These are phyloP conservation scores for Suhomyces taliae DNA, from an alignment of 1,139 yeast genomes.

Conservation along the genomic window DNA sequence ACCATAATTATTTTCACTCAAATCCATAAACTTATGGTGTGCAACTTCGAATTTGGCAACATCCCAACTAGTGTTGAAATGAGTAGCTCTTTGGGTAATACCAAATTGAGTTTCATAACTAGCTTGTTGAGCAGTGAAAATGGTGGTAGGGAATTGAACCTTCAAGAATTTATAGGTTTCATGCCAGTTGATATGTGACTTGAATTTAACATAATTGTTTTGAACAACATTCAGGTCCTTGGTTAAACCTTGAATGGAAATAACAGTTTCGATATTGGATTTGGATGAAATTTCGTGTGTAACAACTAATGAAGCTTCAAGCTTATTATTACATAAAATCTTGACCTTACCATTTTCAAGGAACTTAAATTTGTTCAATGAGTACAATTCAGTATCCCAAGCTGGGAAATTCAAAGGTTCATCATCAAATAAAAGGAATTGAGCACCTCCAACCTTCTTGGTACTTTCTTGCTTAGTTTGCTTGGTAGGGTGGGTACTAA, in stretches of 20 bases:
- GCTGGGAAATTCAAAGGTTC: constrained; percentile 91
- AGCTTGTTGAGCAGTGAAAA: constrained; percentile 67
- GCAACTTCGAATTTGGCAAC: constrained; percentile 95
- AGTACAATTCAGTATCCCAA: constrained; percentile 94
- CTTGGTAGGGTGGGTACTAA: constrained; percentile 52
- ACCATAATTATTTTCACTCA: constrained; percentile 83
- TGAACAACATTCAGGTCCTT: constrained; percentile 29
- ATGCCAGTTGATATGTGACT: constrained; percentile 79
- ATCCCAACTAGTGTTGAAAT: constrained; percentile 93
- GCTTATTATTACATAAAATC: constrained; percentile 54
- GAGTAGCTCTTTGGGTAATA: constrained; percentile 86
- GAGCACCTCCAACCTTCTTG: constrained; percentile 61
- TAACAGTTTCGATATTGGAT: constrained; percentile 64
- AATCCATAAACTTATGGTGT: constrained; percentile 90
- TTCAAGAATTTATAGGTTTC: constrained; percentile 86
- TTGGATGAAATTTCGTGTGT: constrained; percentile 55
- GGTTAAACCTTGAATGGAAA: constrained; percentile 64
- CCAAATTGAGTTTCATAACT: constrained; percentile 94
- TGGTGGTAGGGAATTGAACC: constrained; percentile 90
- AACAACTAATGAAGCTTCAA: constrained; percentile 63
- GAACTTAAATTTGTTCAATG: constrained; percentile 66
- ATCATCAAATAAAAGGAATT: constrained; percentile 78
- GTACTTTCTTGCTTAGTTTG: constrained; percentile 42
- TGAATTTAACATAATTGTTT: constrained; percentile 50
- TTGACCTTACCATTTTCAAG: constrained; percentile 44